Percentiles rank a stretch among this genome's conserved stretches.
Conservation (phyloP, 148 eudicot genomes). For the Gaultheria prostrata region DNA sequence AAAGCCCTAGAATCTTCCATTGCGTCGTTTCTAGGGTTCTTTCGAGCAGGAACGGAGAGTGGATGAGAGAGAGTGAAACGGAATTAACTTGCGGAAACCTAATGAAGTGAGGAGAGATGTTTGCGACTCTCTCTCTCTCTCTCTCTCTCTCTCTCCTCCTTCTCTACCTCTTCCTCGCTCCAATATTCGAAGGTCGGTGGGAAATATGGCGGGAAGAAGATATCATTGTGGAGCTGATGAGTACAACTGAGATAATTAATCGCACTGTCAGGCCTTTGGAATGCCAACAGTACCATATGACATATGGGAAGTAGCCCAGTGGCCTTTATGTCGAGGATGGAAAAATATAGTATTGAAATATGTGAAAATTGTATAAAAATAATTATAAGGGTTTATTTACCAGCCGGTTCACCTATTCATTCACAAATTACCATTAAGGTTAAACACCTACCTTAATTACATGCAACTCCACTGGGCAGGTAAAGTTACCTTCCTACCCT, state of each 20-base stretch:
- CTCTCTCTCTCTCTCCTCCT: background rate
- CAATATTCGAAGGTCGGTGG: background rate
- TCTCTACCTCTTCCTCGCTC: background rate
- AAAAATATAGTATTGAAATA: no score
- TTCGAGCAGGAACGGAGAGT: background rate
- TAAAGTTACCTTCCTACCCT: no score
- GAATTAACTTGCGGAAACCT: constrained; percentile 1
- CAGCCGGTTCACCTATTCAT: no score
- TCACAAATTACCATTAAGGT: no score
- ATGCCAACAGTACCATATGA: no score
- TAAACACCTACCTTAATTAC: no score
- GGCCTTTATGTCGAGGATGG: no score
- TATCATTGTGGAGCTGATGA: background rate
- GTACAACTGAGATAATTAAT: background rate
- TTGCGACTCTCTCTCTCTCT: background rate
- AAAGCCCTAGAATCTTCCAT: constrained; percentile 50
- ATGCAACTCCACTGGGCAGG: no score
- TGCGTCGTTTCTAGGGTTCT: constrained; percentile 10
- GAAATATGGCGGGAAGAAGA: constrained; percentile 1
- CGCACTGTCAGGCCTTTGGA: no score
- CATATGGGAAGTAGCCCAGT: no score
- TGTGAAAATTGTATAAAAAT: no score
- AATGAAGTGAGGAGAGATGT: background rate
- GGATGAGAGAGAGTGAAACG: background rate
- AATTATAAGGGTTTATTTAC: no score